phyloP scores from a whole-genome alignment of 768 basidiomycete genomes.

The Tricholoma furcatifolium region DNA sequence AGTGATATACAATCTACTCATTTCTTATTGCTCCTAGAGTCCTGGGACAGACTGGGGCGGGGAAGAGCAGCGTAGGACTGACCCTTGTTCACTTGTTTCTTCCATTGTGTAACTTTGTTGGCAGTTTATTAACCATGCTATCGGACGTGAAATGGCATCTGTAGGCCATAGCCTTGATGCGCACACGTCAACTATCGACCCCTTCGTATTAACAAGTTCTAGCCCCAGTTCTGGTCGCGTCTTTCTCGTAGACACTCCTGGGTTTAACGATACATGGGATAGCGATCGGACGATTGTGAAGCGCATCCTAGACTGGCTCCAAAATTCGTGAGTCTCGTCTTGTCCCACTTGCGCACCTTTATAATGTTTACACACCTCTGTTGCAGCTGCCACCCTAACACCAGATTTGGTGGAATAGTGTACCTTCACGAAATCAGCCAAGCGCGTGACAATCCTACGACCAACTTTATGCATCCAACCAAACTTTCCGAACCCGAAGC shows the following conservation, averaged over 20 bases:
- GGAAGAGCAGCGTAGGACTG: constrained; percentile 15
- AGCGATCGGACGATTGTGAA: constrained; percentile 22
- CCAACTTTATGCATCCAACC: constrained; percentile 11
- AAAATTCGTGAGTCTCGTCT: constrained; percentile 18
- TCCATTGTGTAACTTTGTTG: background rate
- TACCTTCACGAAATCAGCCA: constrained; percentile 14
- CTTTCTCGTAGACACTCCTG: constrained; percentile 30
- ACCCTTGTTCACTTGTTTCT: background rate
- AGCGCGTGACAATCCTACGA: constrained; percentile 8
- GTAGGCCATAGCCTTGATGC: constrained; percentile 23
- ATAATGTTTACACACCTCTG: background rate
- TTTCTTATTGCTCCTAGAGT: constrained; percentile 2
- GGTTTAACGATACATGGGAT: constrained; percentile 25
- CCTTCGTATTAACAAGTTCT: constrained; percentile 1
- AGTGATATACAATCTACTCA: background rate
- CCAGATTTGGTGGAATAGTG: constrained; percentile 13
- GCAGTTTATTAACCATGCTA: constrained; percentile 26
- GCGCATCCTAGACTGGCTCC: constrained; percentile 25
- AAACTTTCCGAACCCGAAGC: constrained; percentile 13
- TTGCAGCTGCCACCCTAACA: constrained; percentile 9
- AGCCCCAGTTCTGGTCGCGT: constrained; percentile 10
- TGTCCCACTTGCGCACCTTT: background rate
- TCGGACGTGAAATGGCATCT: constrained; percentile 13
- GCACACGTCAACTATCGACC: constrained; percentile 20
- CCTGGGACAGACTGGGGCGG: constrained; percentile 15